These are phyloP conservation scores for Fusarium fracticaudum DNA, from an alignment of 2,329 filamentous ascomycete genomes.

Conservation along the genomic window DNA sequence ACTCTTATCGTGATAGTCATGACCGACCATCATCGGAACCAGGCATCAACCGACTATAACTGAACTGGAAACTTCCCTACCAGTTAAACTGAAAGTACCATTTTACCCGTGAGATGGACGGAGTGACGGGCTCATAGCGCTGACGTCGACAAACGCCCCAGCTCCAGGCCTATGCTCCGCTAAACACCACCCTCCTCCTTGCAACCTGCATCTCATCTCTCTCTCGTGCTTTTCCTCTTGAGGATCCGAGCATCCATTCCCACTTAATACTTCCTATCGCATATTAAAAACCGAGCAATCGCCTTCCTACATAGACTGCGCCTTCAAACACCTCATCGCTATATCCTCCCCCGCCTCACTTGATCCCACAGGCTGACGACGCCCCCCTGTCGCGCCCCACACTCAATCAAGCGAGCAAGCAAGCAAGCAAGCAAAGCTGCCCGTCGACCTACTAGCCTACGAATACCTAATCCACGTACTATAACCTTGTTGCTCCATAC, in stretches of 20 bases:
- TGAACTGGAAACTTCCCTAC: slow-evolving; percentile 6
- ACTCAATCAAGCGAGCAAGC: slow-evolving; percentile 37
- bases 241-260: slow-evolving; percentile 6
- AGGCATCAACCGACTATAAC: slow-evolving; percentile 19
- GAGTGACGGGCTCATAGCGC: slow-evolving; percentile 48
- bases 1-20: slow-evolving; percentile 6
- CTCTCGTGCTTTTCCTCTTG: slow-evolving; percentile 28
- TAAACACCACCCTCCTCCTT: slow-evolving; percentile 46
- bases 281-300: slow-evolving; percentile 20
- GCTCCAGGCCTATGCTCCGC: slow-evolving; percentile 40
- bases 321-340: slow-evolving; percentile 17
- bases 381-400: slow-evolving; percentile 46
- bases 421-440: slow-evolving; percentile 1
- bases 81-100: slow-evolving; percentile 11
- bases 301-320: slow-evolving; percentile 35
- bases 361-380: slow-evolving; percentile 44
- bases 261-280: slow-evolving; percentile 16
- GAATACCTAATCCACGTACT: slow-evolving; percentile 26
- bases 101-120: slow-evolving; percentile 21
- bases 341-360: slow-evolving; percentile 35
- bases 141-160: slow-evolving; percentile 59
- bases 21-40: slow-evolving; percentile 31
- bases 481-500: slow-evolving; percentile 34
- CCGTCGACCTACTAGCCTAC: slow-evolving; percentile 34
- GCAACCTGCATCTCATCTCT: slow-evolving; percentile 35